A percentile compares a stretch with the other conserved stretches of the same genome.
Conservation (phyloP, 441 rosid species). For the Cnidoscolus chayamansa region DNA sequence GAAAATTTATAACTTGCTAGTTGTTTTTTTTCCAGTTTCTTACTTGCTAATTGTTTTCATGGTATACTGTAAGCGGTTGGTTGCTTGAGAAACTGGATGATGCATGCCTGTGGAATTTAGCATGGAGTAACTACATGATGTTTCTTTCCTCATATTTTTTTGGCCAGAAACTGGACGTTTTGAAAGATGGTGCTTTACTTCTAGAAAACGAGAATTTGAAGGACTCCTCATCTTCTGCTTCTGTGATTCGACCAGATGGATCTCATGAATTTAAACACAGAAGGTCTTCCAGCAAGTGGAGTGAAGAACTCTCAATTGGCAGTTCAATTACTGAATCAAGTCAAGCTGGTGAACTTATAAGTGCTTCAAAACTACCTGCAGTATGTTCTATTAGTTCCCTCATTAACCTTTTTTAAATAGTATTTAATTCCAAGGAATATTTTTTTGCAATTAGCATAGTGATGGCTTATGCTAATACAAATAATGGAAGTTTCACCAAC, state of each 20-base stretch:
- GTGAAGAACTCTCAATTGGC: constrained; percentile 72
- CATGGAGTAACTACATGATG: constrained; percentile 4
- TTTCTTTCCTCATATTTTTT: constrained; percentile 17
- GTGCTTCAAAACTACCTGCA: constrained; percentile 38
- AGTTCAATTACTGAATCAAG: constrained; percentile 67
- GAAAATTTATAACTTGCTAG: too few species aligned
- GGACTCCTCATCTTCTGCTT: constrained; percentile 50
- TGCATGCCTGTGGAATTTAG: background rate
- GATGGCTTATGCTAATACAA: constrained; percentile 5
- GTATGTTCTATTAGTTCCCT: constrained; percentile 33
- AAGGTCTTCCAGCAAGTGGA: constrained; percentile 80
- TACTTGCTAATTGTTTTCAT: background rate
- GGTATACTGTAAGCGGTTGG: background rate
- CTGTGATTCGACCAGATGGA: constrained; percentile 44
- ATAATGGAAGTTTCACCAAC: background rate
- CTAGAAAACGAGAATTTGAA: constrained; percentile 55
- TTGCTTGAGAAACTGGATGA: constrained; percentile 1
- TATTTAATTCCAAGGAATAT: background rate
- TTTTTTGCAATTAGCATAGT: background rate
- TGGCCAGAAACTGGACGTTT: constrained; percentile 53
- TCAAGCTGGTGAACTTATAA: constrained; percentile 55
- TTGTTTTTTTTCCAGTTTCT: background rate
- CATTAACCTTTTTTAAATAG: background rate
- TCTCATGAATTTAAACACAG: constrained; percentile 55
- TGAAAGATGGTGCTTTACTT: constrained; percentile 51